These are phyloP conservation scores for Tilletia walkeri DNA, from an alignment of 1,284 basidiomycete genomes.

Conservation along the genomic window DNA sequence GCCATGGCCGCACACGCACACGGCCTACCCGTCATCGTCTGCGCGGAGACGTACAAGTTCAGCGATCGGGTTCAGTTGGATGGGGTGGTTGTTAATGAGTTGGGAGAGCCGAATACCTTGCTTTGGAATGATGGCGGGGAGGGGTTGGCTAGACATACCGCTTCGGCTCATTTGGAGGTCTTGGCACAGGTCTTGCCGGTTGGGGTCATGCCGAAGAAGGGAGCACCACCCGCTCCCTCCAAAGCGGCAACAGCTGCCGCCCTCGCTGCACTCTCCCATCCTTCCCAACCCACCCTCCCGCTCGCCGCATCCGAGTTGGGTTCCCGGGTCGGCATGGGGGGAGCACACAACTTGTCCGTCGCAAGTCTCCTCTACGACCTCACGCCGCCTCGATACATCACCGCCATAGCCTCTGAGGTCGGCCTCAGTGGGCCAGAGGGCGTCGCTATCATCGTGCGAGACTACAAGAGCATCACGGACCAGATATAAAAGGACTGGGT, in stretches of 20 bases:
- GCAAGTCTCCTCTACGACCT: conserved; percentile 54
- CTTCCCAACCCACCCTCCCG: conserved; percentile 1
- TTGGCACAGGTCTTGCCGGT: neutral
- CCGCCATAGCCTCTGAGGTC: conserved; percentile 52
- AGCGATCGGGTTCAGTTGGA: conserved; percentile 89
- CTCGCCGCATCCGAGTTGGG: conserved; percentile 36
- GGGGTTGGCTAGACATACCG: neutral
- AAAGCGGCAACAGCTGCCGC: conserved; percentile 7
- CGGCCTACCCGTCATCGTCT: conserved; percentile 88
- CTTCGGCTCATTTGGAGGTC: neutral
- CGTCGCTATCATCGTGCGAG: conserved; percentile 51
- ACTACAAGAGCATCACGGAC: conserved; percentile 50
- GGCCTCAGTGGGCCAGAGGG: conserved; percentile 52
- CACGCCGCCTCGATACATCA: conserved; percentile 50
- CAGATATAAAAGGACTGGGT: neutral
- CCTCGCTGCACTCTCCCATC: conserved; percentile 11
- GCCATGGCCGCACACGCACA: conserved; percentile 91
- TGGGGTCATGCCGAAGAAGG: neutral
- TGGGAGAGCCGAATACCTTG: conserved; percentile 63
- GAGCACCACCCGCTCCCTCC: neutral
- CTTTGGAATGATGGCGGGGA: neutral
- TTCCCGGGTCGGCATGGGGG: conserved; percentile 22
- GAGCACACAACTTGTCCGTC: conserved; percentile 28
- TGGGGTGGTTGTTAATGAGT: conserved; percentile 91
- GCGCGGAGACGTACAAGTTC: conserved; percentile 98